Evolutionary conservation across 139 green algal species (phyloP).

Genomic region (Haematococcus sp.): DNA sequence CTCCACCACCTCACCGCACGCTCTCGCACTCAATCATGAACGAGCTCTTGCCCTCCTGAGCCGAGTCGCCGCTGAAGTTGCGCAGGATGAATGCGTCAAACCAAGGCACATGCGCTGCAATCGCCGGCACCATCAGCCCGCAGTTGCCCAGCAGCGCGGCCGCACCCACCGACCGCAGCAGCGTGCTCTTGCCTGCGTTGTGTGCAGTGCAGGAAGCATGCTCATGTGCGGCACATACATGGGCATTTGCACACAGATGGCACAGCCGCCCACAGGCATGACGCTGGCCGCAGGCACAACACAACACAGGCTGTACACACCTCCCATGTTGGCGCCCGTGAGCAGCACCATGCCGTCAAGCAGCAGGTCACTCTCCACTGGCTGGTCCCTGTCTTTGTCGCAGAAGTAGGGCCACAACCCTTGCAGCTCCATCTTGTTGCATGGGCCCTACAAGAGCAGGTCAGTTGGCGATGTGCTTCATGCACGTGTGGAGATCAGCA

Average conservation of each 20-base stretch:
- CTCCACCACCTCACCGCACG: conserved; percentile 59
- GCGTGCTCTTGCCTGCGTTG: conserved; percentile 81
- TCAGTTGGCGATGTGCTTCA: neutral
- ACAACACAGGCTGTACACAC: neutral
- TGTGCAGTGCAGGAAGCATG: too few species aligned
- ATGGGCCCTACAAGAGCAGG: neutral
- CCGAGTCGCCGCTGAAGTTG: conserved; percentile 74
- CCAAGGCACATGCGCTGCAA: conserved; percentile 1
- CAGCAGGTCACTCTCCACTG: neutral
- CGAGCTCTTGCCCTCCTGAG: conserved; percentile 69
- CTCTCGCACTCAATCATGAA: conserved; percentile 88
- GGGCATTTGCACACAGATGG: conserved; percentile 2
- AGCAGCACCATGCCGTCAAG: neutral
- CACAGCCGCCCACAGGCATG: too few species aligned
- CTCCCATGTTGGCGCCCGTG: conserved; percentile 7
- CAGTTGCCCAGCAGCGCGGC: conserved; percentile 76
- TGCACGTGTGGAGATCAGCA: too few species aligned
- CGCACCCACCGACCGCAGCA: conserved; percentile 73
- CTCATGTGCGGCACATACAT: conserved; percentile 4
- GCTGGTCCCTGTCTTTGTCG: too few species aligned
- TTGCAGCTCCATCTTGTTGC: neutral
- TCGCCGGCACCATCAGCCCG: conserved; percentile 59
- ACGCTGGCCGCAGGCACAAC: too few species aligned
- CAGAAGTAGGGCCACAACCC: conserved; percentile 3
- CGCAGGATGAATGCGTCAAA: conserved; percentile 20